Conservation (phyloP, 257 asterid genomes). For the Solanum sparsipilum region DNA sequence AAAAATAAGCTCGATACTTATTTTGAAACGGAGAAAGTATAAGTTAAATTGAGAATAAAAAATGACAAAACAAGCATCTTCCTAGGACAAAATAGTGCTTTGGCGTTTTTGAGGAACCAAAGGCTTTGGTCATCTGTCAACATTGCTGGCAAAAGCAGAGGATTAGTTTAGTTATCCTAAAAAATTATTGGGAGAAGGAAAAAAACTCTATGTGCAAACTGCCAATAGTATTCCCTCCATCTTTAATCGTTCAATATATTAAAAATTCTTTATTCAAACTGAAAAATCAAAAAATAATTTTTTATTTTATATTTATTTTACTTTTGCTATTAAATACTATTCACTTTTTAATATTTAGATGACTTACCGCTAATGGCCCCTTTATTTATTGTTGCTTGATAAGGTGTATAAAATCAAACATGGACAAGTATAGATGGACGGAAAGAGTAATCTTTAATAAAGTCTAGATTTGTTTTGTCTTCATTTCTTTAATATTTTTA, state of each 20-base stretch:
- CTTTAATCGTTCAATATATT: neutral
- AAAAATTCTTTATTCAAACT: neutral
- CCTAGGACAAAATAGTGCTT: neutral
- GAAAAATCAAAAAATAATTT: too few species aligned
- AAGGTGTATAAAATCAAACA: too few species aligned
- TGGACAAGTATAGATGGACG: neutral
- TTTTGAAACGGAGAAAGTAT: too few species aligned
- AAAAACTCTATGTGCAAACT: neutral
- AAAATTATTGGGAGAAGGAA: neutral
- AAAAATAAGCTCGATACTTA: accelerated
- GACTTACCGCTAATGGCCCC: neutral
- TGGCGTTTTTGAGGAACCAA: neutral
- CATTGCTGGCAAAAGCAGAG: neutral
- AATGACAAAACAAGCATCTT: neutral
- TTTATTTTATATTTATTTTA: too few species aligned
- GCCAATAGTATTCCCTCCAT: neutral
- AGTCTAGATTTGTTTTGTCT: neutral
- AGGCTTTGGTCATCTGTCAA: neutral
- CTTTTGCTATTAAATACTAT: too few species aligned
- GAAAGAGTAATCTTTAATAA: neutral
- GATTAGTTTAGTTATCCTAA: neutral
- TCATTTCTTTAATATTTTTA: neutral
- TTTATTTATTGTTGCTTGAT: too few species aligned
- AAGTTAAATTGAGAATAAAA: neutral
- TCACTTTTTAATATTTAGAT: too few species aligned